Evolutionary conservation across 208 protist genomes (phyloP).

Genomic region (Pavlovales sp.): DNA sequence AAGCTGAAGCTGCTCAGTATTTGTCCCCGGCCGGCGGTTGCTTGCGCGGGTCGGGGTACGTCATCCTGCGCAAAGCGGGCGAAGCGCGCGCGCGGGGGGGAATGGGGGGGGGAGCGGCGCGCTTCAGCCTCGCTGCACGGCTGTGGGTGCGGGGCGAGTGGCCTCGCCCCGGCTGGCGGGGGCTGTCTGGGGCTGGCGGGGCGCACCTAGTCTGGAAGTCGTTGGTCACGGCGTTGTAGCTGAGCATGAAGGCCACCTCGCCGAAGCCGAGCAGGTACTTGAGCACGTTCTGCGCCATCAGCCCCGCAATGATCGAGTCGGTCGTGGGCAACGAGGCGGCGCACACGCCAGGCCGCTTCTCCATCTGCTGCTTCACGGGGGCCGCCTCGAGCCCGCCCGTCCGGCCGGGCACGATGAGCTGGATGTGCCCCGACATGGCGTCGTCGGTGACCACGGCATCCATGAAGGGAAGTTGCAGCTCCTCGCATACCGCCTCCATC

Average conservation of each 20-base stretch:
- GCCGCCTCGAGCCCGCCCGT: constrained; percentile 28
- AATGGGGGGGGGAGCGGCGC: too few species aligned
- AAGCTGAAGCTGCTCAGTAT: too few species aligned
- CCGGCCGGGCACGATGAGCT: constrained; percentile 42
- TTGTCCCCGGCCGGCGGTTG: too few species aligned
- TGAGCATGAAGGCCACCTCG: constrained; percentile 28
- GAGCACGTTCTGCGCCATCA: constrained; percentile 41
- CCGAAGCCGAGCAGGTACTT: constrained; percentile 53
- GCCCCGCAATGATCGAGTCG: constrained; percentile 49
- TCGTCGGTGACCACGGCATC: constrained; percentile 44
- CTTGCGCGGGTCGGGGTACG: constrained; percentile 12
- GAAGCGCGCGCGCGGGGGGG: background rate
- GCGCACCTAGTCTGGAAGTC: constrained; percentile 19
- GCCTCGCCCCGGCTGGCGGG: too few species aligned
- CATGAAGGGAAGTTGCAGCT: constrained; percentile 33
- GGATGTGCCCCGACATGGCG: constrained; percentile 46
- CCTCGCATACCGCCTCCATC: constrained; percentile 27
- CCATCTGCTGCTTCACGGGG: constrained; percentile 7
- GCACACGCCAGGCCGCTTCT: constrained; percentile 41
- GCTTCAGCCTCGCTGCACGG: too few species aligned
- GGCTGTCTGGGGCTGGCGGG: too few species aligned
- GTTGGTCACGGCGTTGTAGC: constrained; percentile 47
- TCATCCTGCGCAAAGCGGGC: background rate
- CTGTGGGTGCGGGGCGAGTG: too few species aligned
- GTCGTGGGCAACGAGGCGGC: constrained; percentile 51